Evolutionary conservation across 495 filamentous ascomycete species (phyloP), one percentile per base, ranked within the genome.

Genomic region (Poronia punctata): DNA sequence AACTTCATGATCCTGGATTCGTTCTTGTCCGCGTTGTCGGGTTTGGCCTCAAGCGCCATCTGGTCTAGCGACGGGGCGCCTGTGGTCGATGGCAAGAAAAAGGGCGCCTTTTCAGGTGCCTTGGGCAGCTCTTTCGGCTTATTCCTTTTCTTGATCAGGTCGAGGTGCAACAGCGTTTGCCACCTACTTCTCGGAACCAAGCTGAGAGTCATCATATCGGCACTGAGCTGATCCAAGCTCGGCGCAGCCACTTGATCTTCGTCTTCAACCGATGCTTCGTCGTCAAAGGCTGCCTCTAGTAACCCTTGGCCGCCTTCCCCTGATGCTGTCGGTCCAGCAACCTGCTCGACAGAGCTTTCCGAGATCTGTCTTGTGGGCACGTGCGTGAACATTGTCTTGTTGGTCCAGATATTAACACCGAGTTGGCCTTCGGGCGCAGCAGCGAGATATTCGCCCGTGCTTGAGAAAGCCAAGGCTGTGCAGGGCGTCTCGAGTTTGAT

Each of bases 401-500:
- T 99, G 12, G 83, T 95, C 87, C 92, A 99, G 18, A 99, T 75
- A 43, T 83, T 82, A 27, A 99, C 79, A 15, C 92, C 93, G n/a
- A 95, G 71, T 35, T 79, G 74, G 48, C 84, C 88, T 28, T 84
- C 80, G 48, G 87, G 82, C 3, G 90, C 79, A 9, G 88, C 93
- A 20, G 92, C 92, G 4, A 99, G 73, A 48, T 84, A 99, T 52
- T 99, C 92, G 1, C 89, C 89, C 1, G 86, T 94, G 2, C 72
- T 72, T 0, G 92, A 90, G 67, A 95, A 93, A 10, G 88, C 80
- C 17, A 99, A 67, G 4, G 86, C 78, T 3, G 81, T 88, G 56
- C 88, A 92, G 17, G 80, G 78, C 28, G 68, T 83, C 18, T 76
- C 75, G 5, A 89, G 70, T 33, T 78, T 76, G 59, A 97, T 82